These are phyloP conservation scores for Colletotrichum caudatum DNA, from an alignment of 2,329 filamentous ascomycete genomes.

Conservation along the genomic window DNA sequence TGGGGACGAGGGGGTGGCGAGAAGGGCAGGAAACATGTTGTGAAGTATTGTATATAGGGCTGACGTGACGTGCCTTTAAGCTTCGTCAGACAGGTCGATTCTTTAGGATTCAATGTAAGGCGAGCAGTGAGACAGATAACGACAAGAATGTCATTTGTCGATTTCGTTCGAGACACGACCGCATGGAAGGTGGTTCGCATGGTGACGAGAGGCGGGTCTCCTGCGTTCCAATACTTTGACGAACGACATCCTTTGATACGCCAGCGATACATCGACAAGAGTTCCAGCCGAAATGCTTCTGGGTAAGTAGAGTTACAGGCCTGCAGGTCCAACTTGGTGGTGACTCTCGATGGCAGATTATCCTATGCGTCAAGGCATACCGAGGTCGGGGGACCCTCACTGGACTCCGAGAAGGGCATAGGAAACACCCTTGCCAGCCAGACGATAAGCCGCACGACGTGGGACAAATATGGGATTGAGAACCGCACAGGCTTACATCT, in stretches of 20 bases:
- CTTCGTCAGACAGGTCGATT: neutral
- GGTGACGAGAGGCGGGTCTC: constrained; percentile 16
- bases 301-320: neutral
- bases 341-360: neutral
- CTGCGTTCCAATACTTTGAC: constrained; percentile 35
- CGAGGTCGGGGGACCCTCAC: neutral
- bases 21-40: no score
- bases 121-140: neutral
- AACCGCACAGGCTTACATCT: constrained; percentile 15
- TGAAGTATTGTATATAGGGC: neutral
- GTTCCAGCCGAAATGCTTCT: neutral
- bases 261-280: constrained; percentile 20
- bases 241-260: constrained; percentile 28
- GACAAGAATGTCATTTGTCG: constrained; percentile 28
- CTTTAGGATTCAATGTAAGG: neutral
- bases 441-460: constrained; percentile 12
- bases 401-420: neutral
- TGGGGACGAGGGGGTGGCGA: no score
- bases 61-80: neutral
- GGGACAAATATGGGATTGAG: constrained; percentile 24
- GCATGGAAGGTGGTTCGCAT: constrained; percentile 30
- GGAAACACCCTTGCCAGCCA: constrained; percentile 15
- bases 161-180: constrained; percentile 33
- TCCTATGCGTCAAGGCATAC: constrained; percentile 20
- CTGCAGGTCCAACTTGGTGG: neutral